These are phyloP conservation scores for Pisolithus tinctorius DNA, from an alignment of 768 basidiomycete species.

Conservation along the genomic window DNA sequence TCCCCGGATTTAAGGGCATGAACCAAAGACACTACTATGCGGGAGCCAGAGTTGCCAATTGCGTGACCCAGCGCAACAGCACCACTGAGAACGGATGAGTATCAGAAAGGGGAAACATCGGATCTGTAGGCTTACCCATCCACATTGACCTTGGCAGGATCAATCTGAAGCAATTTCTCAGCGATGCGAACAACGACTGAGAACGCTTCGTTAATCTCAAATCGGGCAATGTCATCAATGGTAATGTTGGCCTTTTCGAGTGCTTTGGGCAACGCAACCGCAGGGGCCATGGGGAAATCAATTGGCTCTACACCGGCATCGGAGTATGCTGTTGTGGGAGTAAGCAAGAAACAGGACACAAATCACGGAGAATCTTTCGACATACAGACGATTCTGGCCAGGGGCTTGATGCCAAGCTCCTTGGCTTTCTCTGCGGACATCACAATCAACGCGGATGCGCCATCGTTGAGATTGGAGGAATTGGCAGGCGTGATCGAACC, in stretches of 20 bases:
- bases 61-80: conserved; percentile 95
- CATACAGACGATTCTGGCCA: conserved; percentile 94
- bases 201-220: conserved; percentile 98
- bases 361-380: conserved; percentile 8
- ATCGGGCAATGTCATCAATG: conserved; percentile 78
- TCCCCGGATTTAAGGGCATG: conserved; percentile 89
- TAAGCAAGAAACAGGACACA: neutral
- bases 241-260: conserved; percentile 82
- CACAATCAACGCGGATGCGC: conserved; percentile 90
- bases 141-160: conserved; percentile 84
- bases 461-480: conserved; percentile 91
- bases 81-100: conserved; percentile 50
- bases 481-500: conserved; percentile 97
- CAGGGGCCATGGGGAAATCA: conserved; percentile 95
- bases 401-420: conserved; percentile 83
- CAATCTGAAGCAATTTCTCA: conserved; percentile 80
- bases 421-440: conserved; percentile 91
- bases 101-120: conserved; percentile 8
- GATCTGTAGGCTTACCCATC: conserved; percentile 54
- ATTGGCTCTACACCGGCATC: conserved; percentile 96
- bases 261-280: conserved; percentile 84
- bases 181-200: conserved; percentile 88
- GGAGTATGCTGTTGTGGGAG: conserved; percentile 65
- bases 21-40: conserved; percentile 88
- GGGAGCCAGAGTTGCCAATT: conserved; percentile 91